Percentiles rank a stretch among this genome's conserved stretches.
These are phyloP conservation scores for Arthrobotrys megalospora DNA, from an alignment of 2,329 filamentous ascomycete genomes.

Conservation along the genomic window DNA sequence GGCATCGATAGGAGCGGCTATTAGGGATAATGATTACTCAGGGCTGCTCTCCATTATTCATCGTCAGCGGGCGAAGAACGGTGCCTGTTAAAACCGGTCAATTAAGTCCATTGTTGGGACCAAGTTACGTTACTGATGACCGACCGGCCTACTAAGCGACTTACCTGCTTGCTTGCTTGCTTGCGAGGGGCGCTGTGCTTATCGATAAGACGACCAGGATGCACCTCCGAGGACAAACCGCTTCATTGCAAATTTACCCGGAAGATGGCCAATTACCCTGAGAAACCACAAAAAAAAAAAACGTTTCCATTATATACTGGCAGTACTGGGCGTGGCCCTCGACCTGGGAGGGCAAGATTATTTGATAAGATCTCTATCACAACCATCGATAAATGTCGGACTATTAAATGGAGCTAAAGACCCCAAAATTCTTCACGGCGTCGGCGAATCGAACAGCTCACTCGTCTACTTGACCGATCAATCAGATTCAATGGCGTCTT, in stretches of 20 bases:
- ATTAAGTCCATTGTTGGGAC: conserved; percentile 10
- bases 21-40: conserved; percentile 31
- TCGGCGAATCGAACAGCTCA: conserved; percentile 36
- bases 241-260: conserved; percentile 39
- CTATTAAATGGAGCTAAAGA: conserved; percentile 28
- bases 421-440: conserved; percentile 2
- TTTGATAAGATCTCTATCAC: conserved; percentile 30
- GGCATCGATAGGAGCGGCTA: conserved; percentile 45
- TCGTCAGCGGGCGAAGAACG: conserved; percentile 7
- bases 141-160: background rate
- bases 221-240: conserved; percentile 9
- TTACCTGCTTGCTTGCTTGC: background rate
- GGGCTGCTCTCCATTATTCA: conserved; percentile 27
- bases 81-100: background rate
- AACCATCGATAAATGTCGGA: conserved; percentile 24
- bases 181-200: conserved; percentile 48
- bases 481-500: conserved; percentile 14
- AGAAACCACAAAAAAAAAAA: conserved; percentile 1
- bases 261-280: conserved; percentile 25
- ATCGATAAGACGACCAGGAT: conserved; percentile 47
- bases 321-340: background rate
- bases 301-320: background rate
- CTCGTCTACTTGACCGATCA: conserved; percentile 3
- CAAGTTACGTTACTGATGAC: background rate
- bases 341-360: background rate